Conservation (phyloP, 2,329 filamentous ascomycete species). For the Magnaporthales sp. region DNA sequence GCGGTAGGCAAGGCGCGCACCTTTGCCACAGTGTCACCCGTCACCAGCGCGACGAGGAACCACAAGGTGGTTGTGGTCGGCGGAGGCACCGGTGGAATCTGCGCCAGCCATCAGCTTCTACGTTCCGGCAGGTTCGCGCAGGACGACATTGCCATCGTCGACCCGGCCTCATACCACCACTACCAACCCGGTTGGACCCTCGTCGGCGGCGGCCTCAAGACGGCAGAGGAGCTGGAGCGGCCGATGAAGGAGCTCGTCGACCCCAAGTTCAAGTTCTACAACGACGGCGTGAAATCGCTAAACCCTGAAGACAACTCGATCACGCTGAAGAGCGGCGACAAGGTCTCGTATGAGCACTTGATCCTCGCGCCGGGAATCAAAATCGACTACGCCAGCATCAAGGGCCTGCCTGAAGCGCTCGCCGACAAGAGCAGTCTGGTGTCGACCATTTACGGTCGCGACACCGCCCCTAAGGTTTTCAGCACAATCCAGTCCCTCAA, state of each 20-base stretch:
- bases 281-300: conserved; percentile 38
- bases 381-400: conserved; percentile 40
- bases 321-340: conserved; percentile 44
- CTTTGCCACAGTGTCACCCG: conserved; percentile 1
- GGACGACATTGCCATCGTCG: conserved; percentile 56
- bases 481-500: conserved; percentile 35
- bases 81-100: conserved; percentile 55
- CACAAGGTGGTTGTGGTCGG: conserved; percentile 62
- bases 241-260: conserved; percentile 44
- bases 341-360: conserved; percentile 53
- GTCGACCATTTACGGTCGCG: conserved; percentile 49
- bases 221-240: conserved; percentile 46
- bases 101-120: conserved; percentile 60
- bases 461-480: conserved; percentile 45
- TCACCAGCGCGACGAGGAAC: conserved; percentile 20
- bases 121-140: conserved; percentile 44
- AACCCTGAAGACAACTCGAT: conserved; percentile 47
- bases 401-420: conserved; percentile 48
- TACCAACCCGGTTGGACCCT: conserved; percentile 65
- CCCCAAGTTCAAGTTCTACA: conserved; percentile 53
- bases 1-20: background rate
- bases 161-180: conserved; percentile 55
- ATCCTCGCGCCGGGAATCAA: conserved; percentile 52
- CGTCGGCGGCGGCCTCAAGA: conserved; percentile 57
- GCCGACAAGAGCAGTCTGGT: conserved; percentile 36